Evolutionary conservation across 1,139 yeast genomes (phyloP), one percentile per base, ranked within the genome.

Genomic region (Pichia sp.): DNA sequence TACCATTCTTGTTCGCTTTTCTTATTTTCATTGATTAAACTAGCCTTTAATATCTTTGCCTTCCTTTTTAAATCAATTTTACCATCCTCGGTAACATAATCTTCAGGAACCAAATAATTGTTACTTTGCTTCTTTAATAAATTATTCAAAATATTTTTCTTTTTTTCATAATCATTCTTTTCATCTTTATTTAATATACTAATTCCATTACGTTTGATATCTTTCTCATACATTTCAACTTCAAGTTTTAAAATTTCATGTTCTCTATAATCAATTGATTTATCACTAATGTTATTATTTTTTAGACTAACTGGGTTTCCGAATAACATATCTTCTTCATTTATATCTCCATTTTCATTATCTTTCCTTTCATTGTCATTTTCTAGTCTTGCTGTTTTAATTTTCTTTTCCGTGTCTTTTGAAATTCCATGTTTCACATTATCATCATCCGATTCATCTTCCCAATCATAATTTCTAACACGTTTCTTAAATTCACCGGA

Each of bases 1-100:
- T 83, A 92, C 94, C 94, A 86, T 46, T 72, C 74, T 44, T 73
- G 43, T 70, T 74, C 56, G 41, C 49, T 40, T 66, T 30, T 58
- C 57, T 35, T 59, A 61, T 45, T 30, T 44, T 55, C 59, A 41
- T 64, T 59, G 39, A 63, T 18, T 18, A 18, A 18, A 61, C 28
- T 37, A 5, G 10, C 31, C 33, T 32, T 44, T 30, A 73, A 60
- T 25, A 68, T 72, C 1, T 67, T 66, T 58, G 71, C 68, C 59
- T 81, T 83, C 44, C 78, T 68, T 59, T 72, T 75, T 34, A 70
- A 68, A 53, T 81, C 85, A 11, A 78, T 67, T 44, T 71, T 72
- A 9, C 84, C 84, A 25, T 73, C 70, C 30, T 70, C 73, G 2
- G 75, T 75, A 25, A 74, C 54, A 56, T 77, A 75, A 49, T 79